Evolutionary conservation across 2,329 filamentous ascomycete genomes (phyloP), one percentile per base, ranked within the genome.

Genomic region (Xenosphaeropsis pyriputrescens): DNA sequence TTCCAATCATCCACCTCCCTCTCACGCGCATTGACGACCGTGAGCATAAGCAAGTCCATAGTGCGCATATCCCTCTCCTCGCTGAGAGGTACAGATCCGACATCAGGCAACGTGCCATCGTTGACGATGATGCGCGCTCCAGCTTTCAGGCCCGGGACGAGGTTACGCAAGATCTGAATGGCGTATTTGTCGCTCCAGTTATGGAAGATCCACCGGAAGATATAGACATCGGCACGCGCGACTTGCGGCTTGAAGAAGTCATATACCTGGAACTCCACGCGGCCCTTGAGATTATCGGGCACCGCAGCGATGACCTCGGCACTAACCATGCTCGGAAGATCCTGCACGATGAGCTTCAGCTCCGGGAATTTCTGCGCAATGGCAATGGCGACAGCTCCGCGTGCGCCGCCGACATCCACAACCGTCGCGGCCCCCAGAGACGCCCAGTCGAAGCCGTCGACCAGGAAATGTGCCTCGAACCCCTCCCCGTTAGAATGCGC

Each of bases 21-120:
- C 51, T 71, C 67, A 44, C 60, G 59, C 2, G 58, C 58, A 43
- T 67, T 70, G 35, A 67, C 65, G 5, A 69, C 46, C 3, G 61
- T 59, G 60, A 69, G 63, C 58, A 72, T 61, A 34, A 63, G 54
- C 43, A 72, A 39, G 48, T 72, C 68, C 11, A 61, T 66, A 39
- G 49, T 71, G 65, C 57, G 55, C 29, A 59, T 56, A 5, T 55
- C 59, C 26, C 53, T 50, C 22, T 65, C 58, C 56, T 38, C 59
- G 41, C 32, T 45, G 18, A 4, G 44, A 9, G 35, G 15, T 15
- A 39, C 29, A 4, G 35, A 41, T 19, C 37, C 42, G 15, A 39
- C 41, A 11, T 41, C 41, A 9, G 41, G 43, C 19, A 39, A 17
- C 14, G 60, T 61, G 38, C 60, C 55, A 34, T 47, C 44, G n/a